Evolutionary conservation across 805 yeast species (phyloP), one percentile per base, ranked within the genome.

Genomic region (Wickerhamiella sorbophila): DNA sequence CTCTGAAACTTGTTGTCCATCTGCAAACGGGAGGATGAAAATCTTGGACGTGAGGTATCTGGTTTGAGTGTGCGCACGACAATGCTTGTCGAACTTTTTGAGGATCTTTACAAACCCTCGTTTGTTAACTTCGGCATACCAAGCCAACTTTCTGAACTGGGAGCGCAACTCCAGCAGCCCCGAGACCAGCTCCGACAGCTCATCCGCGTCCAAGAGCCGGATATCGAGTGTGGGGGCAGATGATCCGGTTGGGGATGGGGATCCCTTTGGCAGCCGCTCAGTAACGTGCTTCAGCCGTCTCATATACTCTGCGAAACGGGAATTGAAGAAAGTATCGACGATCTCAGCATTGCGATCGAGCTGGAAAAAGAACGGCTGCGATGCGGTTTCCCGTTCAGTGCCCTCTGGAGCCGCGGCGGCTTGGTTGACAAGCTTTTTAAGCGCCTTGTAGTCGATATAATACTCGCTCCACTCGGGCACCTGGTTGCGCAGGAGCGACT

Each of bases 51-150:
- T 59, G 43, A 85, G 62, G 49, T 74, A 78, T n/a, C 67, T 58
- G 20, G 64, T 62, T 52, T 77, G 80, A 39, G 71, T 70, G 41
- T 60, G 58, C 0, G 81, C 72, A 5, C 81, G 80, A 21, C 72
- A 65, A 58, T 85, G 85, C 64, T 88, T 88, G 60, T 88, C 96
- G 52, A 87, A 55, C 48, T 87, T 87, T 63, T 87, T 87, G 55
- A 88, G 66, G 48, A 88, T 88, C 63, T 87, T 87, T 41, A 77
- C 72, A 52, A 86, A 82, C 0, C 95, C 97, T 46, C 93, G 75
- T 55, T 80, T 83, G 65, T 87, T 87, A 52, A 87, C 72, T 55
- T 88, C 96, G 19, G 93, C 93, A 58, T 74, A 87, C 95, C 96
- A 88, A 58, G 83, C 86, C 56, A 87, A 66, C 59, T 86, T 86